A percentile compares a stretch with the other conserved stretches of the same genome.
phyloP scores from a whole-genome alignment of 768 basidiomycete species.

The Tulasnella sp. region DNA sequence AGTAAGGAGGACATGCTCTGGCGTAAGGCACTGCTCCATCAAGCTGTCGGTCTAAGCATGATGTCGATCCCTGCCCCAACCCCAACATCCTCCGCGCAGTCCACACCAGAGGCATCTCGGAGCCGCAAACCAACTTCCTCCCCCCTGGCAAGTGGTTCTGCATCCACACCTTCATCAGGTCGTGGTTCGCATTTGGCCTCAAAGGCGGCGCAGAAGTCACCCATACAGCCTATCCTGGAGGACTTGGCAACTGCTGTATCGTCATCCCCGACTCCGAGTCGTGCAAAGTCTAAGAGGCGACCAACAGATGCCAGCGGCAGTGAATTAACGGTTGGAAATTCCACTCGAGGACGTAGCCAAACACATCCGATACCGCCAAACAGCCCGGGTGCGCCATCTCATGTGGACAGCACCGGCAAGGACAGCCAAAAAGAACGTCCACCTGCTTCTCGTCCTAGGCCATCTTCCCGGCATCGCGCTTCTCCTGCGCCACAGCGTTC shows the following conservation, averaged over 20 bases:
- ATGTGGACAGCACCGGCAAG: too few relatives aligned
- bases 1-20: slow-evolving; percentile 47
- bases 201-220: neutral
- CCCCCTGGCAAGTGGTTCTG: neutral
- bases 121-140: neutral
- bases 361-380: too few relatives aligned
- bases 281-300: neutral
- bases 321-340: neutral
- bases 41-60: slow-evolving; percentile 51
- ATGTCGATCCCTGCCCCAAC: slow-evolving; percentile 16
- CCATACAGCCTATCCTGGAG: slow-evolving; percentile 6
- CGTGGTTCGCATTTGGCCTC: neutral
- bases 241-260: slow-evolving; percentile 6
- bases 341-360: neutral
- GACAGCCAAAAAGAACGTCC: too few relatives aligned
- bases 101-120: neutral
- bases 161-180: slow-evolving; percentile 5
- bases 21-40: slow-evolving; percentile 61
- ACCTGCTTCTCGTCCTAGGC: neutral
- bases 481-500: slow-evolving; percentile 1
- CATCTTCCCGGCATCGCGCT: neutral
- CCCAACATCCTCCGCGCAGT: neutral
- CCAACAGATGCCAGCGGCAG: neutral
- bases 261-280: neutral
- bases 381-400: too few relatives aligned